phyloP scores from a whole-genome alignment of 2,329 filamentous ascomycete species.

The Cytospora schulzeri region DNA sequence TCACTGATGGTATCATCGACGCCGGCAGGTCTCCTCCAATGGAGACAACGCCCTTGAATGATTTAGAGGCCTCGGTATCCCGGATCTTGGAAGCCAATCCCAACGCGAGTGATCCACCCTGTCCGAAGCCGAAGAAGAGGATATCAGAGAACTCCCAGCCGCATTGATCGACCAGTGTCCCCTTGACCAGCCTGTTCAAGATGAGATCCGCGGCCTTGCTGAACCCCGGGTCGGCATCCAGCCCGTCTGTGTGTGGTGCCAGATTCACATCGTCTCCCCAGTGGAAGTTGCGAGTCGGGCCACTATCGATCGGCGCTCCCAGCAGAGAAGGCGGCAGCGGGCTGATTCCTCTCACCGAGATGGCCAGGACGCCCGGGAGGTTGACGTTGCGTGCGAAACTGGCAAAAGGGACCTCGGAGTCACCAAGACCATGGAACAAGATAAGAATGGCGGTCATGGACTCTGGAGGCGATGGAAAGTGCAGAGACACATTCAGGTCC shows the following conservation, averaged over 20 bases:
- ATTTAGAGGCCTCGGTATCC: conserved; percentile 28
- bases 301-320: conserved; percentile 39
- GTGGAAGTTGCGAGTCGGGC: conserved; percentile 50
- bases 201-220: conserved; percentile 50
- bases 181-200: conserved; percentile 52
- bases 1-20: conserved; percentile 52
- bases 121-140: conserved; percentile 67
- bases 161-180: conserved; percentile 54
- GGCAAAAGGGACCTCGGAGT: conserved; percentile 69
- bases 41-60: conserved; percentile 51
- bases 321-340: conserved; percentile 70
- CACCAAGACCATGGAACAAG: conserved; percentile 83
- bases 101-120: conserved; percentile 66
- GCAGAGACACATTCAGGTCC: conserved; percentile 47
- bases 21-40: conserved; percentile 59
- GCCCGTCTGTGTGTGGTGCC: conserved; percentile 49
- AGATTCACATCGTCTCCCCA: conserved; percentile 70
- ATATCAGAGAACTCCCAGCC: conserved; percentile 64
- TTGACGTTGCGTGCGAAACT: conserved; percentile 67
- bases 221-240: conserved; percentile 67
- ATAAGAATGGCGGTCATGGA: conserved; percentile 74
- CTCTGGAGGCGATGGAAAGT: conserved; percentile 57
- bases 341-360: conserved; percentile 72
- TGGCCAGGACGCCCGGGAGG: conserved; percentile 75
- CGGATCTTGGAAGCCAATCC: conserved; percentile 53